A percentile compares a stretch with the other conserved stretches of the same genome.
phyloP scores from a whole-genome alignment of 108 stramenopile species.

The Ochromonas danica region DNA sequence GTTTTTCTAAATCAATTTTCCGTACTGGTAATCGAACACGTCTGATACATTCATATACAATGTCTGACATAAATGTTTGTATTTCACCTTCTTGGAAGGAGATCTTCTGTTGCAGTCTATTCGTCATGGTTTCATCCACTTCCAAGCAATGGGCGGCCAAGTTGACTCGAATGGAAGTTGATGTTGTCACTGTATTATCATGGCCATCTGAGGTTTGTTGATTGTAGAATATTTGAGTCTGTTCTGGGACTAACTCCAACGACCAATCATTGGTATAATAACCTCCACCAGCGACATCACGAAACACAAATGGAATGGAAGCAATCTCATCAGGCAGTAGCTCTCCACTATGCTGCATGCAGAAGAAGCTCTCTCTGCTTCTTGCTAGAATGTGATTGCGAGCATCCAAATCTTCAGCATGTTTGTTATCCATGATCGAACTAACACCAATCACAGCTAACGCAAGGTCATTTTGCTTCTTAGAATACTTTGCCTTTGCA shows the following conservation, averaged over 20 bases:
- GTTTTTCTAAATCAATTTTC: not conserved
- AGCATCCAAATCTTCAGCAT: not conserved
- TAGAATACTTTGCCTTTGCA: not conserved
- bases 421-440: not conserved
- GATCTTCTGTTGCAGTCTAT: not conserved
- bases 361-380: constrained; percentile 4
- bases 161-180: not conserved
- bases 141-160: not conserved
- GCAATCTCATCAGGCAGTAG: constrained; percentile 14
- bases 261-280: not conserved
- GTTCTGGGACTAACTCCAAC: not conserved
- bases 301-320: not conserved
- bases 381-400: not conserved
- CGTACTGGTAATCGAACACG: constrained; percentile 22
- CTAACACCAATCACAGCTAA: too few relatives aligned
- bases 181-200: not conserved
- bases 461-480: too few relatives aligned
- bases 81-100: not conserved
- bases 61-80: not conserved
- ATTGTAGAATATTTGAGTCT: not conserved
- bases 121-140: not conserved
- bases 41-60: not conserved
- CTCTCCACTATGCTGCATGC: not conserved
- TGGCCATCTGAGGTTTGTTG: not conserved
- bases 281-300: not conserved